phyloP scores from a whole-genome alignment of 345 rosid species.

The Lumnitzera littorea region DNA sequence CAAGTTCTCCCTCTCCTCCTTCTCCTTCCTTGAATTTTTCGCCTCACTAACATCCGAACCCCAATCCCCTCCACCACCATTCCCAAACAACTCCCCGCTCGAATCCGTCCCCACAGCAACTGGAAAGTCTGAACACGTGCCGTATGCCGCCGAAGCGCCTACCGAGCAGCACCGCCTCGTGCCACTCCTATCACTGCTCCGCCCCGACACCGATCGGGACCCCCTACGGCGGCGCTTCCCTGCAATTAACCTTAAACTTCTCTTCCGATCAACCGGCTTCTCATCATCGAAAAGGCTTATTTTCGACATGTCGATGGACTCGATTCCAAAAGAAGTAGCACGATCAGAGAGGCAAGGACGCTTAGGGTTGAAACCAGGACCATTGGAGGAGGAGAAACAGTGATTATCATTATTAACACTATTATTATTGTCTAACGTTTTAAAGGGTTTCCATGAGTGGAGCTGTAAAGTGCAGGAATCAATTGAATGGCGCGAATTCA shows the following conservation, averaged over 20 bases:
- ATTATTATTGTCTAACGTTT: constrained; percentile 34
- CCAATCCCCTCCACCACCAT: constrained; percentile 63
- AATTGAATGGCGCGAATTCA: constrained; percentile 55
- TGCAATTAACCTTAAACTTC: constrained; percentile 36
- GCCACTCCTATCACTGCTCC: constrained; percentile 94
- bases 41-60: constrained; percentile 89
- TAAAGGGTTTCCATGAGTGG: constrained; percentile 87
- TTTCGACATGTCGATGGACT: constrained; percentile 55
- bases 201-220: constrained; percentile 83
- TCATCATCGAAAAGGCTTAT: constrained; percentile 77
- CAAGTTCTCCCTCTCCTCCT: constrained; percentile 40
- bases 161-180: constrained; percentile 81
- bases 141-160: constrained; percentile 72
- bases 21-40: constrained; percentile 56
- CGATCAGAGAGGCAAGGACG: constrained; percentile 97
- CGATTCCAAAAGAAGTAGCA: constrained; percentile 64
- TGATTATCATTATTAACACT: constrained; percentile 33
- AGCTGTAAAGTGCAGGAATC: constrained; percentile 82
- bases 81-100: constrained; percentile 84
- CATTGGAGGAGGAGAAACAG: constrained; percentile 10
- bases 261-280: constrained; percentile 19
- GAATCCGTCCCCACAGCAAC: constrained; percentile 88
- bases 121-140: constrained; percentile 88
- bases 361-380: constrained; percentile 30
- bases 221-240: constrained; percentile 75